A percentile compares a stretch with the other conserved stretches of the same genome.
Conservation (phyloP, 2,329 filamentous ascomycete species). For the Talaromyces atroroseus region DNA sequence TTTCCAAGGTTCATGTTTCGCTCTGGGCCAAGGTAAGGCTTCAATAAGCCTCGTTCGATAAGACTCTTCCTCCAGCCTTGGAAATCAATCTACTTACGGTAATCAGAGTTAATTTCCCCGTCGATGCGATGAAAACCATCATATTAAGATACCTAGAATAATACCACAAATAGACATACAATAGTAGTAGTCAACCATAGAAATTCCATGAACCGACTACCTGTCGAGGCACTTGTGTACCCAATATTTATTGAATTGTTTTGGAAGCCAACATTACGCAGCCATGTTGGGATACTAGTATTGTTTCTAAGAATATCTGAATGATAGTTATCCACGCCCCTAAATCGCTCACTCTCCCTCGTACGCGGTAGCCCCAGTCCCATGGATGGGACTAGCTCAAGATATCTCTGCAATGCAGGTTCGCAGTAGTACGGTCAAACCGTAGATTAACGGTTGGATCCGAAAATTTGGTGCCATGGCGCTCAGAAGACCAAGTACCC, state of each 20-base stretch:
- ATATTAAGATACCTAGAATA: no score
- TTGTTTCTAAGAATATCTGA: slow-evolving; percentile 15
- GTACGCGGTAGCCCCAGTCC: not conserved
- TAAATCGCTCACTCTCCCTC: not conserved
- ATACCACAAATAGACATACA: not conserved
- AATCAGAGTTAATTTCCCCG: no score
- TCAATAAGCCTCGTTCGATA: no score
- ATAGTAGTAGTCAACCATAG: not conserved
- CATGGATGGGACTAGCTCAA: not conserved
- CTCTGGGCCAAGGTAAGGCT: no score
- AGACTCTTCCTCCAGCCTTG: no score
- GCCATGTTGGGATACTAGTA: slow-evolving; percentile 13
- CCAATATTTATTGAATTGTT: slow-evolving; percentile 18
- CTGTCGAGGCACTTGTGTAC: slow-evolving; percentile 4
- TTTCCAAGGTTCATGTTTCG: no score
- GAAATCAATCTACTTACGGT: no score
- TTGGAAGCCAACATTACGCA: slow-evolving; percentile 15
- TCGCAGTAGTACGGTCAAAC: slow-evolving; percentile 1
- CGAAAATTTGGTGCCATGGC: not conserved
- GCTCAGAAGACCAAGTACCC: not conserved
- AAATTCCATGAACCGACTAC: not conserved
- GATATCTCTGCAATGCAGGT: slow-evolving; percentile 4
- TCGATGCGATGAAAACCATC: no score
- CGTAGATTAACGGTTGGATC: not conserved
- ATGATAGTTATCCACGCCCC: slow-evolving; percentile 14